Conservation (phyloP, 2,329 filamentous ascomycete species). For the Scortechinia acanthostroma region DNA sequence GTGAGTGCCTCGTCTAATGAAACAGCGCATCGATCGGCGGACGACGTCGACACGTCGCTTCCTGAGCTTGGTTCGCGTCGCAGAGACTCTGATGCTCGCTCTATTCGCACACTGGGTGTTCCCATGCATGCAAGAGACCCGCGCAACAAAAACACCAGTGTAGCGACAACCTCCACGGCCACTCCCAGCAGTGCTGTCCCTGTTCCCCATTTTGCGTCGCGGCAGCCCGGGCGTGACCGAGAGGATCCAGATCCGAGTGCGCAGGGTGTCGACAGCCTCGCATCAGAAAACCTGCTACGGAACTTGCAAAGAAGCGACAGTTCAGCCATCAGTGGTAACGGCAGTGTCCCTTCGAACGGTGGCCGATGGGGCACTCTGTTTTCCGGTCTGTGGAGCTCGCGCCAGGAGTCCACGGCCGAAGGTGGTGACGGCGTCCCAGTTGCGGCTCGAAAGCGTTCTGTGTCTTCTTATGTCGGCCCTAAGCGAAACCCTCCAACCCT, state of each 20-base stretch:
- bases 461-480: slow-evolving; percentile 13
- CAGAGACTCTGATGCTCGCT: slow-evolving; percentile 30
- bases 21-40: slow-evolving; percentile 20
- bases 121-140: slow-evolving; percentile 33
- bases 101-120: slow-evolving; percentile 27
- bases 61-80: slow-evolving; percentile 13
- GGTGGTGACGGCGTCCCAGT: slow-evolving; percentile 17
- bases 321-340: slow-evolving; percentile 31
- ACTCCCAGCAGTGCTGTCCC: slow-evolving; percentile 38
- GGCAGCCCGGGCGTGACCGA: slow-evolving; percentile 26
- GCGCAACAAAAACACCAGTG: slow-evolving; percentile 32
- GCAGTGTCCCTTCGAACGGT: slow-evolving; percentile 31
- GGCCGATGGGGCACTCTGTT: slow-evolving; percentile 48
- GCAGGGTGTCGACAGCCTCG: slow-evolving; percentile 29
- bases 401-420: slow-evolving; percentile 32
- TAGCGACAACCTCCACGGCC: slow-evolving; percentile 40
- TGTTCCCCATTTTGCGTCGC: slow-evolving; percentile 40
- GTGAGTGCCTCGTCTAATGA: slow-evolving; percentile 33
- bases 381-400: slow-evolving; percentile 43
- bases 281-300: slow-evolving; percentile 44
- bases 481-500: slow-evolving; percentile 16
- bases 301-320: slow-evolving; percentile 43
- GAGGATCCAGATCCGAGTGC: slow-evolving; percentile 26
- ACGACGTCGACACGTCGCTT: slow-evolving; percentile 17
- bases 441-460: slow-evolving; percentile 14